phyloP scores from a whole-genome alignment of 1,284 basidiomycete genomes.

The Boletus albobrunnescens region DNA sequence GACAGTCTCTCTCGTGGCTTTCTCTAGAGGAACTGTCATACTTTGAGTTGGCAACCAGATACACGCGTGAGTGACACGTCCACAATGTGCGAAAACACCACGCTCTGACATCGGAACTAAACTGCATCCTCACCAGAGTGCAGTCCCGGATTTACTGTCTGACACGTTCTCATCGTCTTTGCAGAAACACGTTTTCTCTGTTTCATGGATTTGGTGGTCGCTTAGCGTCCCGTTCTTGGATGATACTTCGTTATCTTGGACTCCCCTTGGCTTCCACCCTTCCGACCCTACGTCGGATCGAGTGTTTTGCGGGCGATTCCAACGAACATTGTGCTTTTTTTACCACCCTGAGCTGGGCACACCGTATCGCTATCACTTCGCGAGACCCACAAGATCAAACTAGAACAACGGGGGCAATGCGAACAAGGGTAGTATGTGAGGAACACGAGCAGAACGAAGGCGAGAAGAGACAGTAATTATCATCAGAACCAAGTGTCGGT shows the following conservation, averaged over 20 bases:
- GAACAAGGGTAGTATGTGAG: constrained; percentile 2
- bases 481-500: constrained; percentile 1
- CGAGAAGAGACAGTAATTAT: not conserved
- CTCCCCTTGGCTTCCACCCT: not conserved
- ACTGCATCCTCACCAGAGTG: not conserved
- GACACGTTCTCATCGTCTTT: no score
- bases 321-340: not conserved
- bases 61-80: not conserved
- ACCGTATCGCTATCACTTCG: not conserved
- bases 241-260: not conserved
- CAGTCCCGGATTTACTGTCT: not conserved
- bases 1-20: not conserved
- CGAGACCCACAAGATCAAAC: not conserved
- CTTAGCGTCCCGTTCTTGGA: not conserved
- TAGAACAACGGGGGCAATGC: constrained; percentile 3
- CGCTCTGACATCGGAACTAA: not conserved
- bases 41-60: not conserved
- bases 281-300: not conserved
- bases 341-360: not conserved
- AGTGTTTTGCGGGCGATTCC: not conserved
- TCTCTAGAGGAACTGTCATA: not conserved
- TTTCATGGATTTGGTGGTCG: not conserved
- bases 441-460: not conserved
- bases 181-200: not conserved
- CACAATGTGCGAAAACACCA: not conserved